Evolutionary conservation across 2,329 filamentous ascomycete species (phyloP), one percentile per base, ranked within the genome.

Genomic region (Penicillium psychrosexuale): DNA sequence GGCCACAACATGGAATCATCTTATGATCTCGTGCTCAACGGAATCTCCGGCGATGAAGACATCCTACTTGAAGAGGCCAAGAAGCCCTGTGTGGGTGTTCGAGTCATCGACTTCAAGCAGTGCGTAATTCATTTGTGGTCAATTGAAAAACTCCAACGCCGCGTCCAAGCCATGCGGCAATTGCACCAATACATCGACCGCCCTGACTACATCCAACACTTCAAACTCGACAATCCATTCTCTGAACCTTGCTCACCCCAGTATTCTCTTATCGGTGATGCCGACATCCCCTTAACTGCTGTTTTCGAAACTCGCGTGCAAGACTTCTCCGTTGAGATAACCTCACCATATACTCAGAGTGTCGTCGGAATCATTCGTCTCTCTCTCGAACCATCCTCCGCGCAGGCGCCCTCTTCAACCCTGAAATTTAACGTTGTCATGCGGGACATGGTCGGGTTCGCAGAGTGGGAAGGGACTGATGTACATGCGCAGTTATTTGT

Each of bases 371-470:
- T 97, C 52, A 84, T 99, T 61, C 90, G 91, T 66, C 78, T 99
- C 36, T 93, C 93, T 0, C 78, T 99, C 7, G 94, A 99, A 69
- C 94, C 94, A 13, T 97, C 93, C 0, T 93, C 91, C 45, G 92
- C 93, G 2, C 87, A 95, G 66, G 93, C 92, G 4, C 94, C 94
- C 13, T 89, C 90, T 12, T 94, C 90, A 55, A 97, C 90, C 2
- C 78, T 97, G 55, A 99, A 97, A 71, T 99, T 99, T 77, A 99
- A 97, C 66, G 92, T 97, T 5, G 92, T 97, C 31, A 96, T 99
- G 90, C 92, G 96, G 68, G 91, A 97, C 69, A 84, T 99, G 76
- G 78, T 94, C 34, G 94, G 94, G 1, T 99, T 99, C 64, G 89
- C 94, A 0, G 94, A 99, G 75, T 85, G 93, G 59, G 94, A 99